Conservation (phyloP, 352 stramenopile species). For the Nothophytophthora sp. region DNA sequence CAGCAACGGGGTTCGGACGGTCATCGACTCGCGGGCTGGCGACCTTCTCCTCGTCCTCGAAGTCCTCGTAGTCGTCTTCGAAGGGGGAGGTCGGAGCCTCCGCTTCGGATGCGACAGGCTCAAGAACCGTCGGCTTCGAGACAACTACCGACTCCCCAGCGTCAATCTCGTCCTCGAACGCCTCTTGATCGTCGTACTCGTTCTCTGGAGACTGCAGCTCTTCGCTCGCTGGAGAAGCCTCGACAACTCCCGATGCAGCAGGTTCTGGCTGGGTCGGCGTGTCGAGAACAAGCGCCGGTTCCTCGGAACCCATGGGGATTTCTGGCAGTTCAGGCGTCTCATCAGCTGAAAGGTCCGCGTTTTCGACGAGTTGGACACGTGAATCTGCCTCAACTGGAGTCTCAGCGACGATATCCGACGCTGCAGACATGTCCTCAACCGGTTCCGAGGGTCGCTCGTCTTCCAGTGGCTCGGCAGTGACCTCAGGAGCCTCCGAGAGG, state of each 20-base stretch:
- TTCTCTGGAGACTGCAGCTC: constrained; percentile 11
- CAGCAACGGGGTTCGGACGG: constrained; percentile 1
- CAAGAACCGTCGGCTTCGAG: neutral
- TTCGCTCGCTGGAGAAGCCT: neutral
- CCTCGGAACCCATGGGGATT: neutral
- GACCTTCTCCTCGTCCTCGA: constrained; percentile 41
- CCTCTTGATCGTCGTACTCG: constrained; percentile 38
- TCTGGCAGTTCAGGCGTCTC: neutral
- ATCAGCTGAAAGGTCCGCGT: neutral
- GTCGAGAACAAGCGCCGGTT: too few species aligned
- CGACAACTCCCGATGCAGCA: too few species aligned
- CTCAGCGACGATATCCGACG: neutral
- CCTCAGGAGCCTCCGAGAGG: constrained; percentile 5
- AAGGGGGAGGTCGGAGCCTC: constrained; percentile 5
- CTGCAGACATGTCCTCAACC: neutral
- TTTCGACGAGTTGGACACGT: too few species aligned
- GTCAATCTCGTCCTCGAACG: constrained; percentile 45
- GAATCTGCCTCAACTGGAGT: neutral
- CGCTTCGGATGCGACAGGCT: neutral
- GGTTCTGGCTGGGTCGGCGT: too few species aligned
- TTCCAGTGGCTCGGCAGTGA: constrained; percentile 1
- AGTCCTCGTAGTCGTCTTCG: constrained; percentile 55
- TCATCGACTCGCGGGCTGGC: constrained; percentile 8
- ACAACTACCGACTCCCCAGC: neutral
- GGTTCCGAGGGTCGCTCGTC: constrained; percentile 3